phyloP scores from a whole-genome alignment of 139 green algal species.

The Gonium pectorale region DNA sequence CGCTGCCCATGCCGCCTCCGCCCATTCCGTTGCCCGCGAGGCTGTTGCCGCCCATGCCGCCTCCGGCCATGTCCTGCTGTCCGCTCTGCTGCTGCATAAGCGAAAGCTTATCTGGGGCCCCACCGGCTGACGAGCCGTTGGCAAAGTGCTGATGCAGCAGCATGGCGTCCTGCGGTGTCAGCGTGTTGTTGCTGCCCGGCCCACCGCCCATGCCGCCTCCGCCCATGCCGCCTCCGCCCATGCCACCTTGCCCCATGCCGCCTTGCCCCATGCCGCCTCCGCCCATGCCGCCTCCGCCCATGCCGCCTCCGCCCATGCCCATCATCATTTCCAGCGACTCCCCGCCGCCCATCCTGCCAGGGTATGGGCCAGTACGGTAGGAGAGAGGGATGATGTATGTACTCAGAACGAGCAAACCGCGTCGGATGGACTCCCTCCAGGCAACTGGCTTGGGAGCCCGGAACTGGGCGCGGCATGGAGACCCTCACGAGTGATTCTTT shows the following conservation, averaged over 20 bases:
- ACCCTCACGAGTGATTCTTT: too few relatives aligned
- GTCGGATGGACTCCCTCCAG: too few relatives aligned
- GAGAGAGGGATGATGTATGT: too few relatives aligned
- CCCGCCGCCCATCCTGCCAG: neutral
- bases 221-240: neutral
- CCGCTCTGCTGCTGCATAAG: slow-evolving; percentile 15
- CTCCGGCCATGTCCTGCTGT: slow-evolving; percentile 27
- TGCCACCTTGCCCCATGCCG: neutral
- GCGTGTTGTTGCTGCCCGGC: slow-evolving; percentile 17
- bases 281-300: neutral
- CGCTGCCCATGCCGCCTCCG: neutral
- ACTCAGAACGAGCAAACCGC: too few relatives aligned
- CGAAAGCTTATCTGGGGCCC: neutral
- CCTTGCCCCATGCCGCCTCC: too few relatives aligned
- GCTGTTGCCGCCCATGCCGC: neutral
- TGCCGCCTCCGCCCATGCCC: slow-evolving; percentile 5
- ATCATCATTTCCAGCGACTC: slow-evolving; percentile 41
- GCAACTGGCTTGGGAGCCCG: too few relatives aligned
- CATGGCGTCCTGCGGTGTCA: slow-evolving; percentile 34
- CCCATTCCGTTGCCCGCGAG: too few relatives aligned
- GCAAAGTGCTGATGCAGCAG: slow-evolving; percentile 41
- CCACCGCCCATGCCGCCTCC: neutral
- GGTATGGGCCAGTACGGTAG: too few relatives aligned
- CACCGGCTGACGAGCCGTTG: neutral
- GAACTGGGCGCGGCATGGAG: too few relatives aligned